Conservation (phyloP, 495 filamentous ascomycete species). For the Neurospora terricola region DNA sequence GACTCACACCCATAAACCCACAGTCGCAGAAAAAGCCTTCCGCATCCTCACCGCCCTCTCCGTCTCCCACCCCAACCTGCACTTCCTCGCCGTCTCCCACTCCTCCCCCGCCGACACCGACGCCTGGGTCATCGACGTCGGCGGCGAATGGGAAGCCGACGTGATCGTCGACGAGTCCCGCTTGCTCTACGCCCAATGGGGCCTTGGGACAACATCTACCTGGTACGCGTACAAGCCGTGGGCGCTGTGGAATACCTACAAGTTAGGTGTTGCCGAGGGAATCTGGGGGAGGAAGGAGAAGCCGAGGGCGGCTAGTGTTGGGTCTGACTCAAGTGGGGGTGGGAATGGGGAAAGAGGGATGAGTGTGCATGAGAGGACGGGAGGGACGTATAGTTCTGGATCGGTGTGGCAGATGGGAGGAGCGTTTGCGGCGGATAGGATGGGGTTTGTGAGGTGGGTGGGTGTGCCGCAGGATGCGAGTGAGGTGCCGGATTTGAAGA, state of each 20-base stretch:
- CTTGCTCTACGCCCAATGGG: conserved; percentile 43
- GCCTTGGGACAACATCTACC: conserved; percentile 39
- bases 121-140: conserved; percentile 42
- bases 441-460: conserved; percentile 40
- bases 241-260: conserved; percentile 36
- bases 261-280: conserved; percentile 39
- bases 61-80: conserved; percentile 32
- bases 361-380: not conserved
- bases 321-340: not conserved
- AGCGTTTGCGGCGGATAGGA: conserved; percentile 42
- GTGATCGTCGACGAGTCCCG: conserved; percentile 45
- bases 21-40: conserved; percentile 54
- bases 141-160: conserved; percentile 41
- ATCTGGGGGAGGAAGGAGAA: conserved; percentile 36
- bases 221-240: conserved; percentile 41
- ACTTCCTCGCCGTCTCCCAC: conserved; percentile 51
- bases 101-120: conserved; percentile 39
- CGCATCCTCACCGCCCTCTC: conserved; percentile 35
- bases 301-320: conserved; percentile 36
- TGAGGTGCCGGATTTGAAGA: conserved; percentile 40
- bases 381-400: not conserved
- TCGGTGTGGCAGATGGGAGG: conserved; percentile 49
- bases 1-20: not conserved
- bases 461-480: conserved; percentile 31
- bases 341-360: not conserved